Evolutionary conservation across 129 eudicot genomes (phyloP).

Genomic region (Deinandra increscens): DNA sequence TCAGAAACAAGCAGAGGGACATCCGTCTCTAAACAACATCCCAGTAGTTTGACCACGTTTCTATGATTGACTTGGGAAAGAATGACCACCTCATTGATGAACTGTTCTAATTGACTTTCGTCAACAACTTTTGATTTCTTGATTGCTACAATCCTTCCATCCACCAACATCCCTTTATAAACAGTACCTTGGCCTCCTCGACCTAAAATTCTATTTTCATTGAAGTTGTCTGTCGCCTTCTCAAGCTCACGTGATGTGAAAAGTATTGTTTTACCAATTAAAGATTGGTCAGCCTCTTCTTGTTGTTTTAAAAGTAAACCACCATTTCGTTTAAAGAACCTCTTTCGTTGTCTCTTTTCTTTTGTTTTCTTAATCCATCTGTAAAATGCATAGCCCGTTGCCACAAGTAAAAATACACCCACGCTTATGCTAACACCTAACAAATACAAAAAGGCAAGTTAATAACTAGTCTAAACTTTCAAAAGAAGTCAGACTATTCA

Average conservation of each 20-base stretch:
- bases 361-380: neutral
- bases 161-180: slow-evolving; percentile 31
- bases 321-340: neutral
- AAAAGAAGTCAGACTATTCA: neutral
- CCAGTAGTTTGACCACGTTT: slow-evolving; percentile 35
- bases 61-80: slow-evolving; percentile 32
- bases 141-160: slow-evolving; percentile 33
- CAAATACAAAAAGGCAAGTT: neutral
- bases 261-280: slow-evolving; percentile 21
- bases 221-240: slow-evolving; percentile 33
- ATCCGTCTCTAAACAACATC: slow-evolving; percentile 34
- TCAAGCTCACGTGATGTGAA: slow-evolving; percentile 32
- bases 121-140: slow-evolving; percentile 29
- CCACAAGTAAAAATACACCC: neutral
- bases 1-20: slow-evolving; percentile 38
- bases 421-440: neutral
- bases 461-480: neutral
- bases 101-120: slow-evolving; percentile 19
- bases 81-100: slow-evolving; percentile 33
- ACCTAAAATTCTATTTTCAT: slow-evolving; percentile 29
- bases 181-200: slow-evolving; percentile 41
- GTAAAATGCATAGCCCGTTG: neutral
- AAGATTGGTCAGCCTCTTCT: neutral
- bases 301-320: slow-evolving; percentile 6
- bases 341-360: neutral